These are phyloP conservation scores for Starmerella roubikii DNA, from an alignment of 805 yeast genomes.

Conservation along the genomic window DNA sequence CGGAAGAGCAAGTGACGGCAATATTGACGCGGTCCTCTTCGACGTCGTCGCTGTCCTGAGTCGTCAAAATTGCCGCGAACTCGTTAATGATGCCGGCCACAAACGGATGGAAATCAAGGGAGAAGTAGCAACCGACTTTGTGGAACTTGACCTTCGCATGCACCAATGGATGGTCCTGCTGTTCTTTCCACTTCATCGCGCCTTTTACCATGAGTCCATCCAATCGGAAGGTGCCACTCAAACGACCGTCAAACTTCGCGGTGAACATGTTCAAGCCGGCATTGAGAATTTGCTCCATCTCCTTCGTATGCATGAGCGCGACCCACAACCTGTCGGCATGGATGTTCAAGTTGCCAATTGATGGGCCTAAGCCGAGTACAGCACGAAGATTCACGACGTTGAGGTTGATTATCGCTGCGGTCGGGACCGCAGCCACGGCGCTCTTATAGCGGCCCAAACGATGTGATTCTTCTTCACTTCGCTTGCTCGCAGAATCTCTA, in stretches of 20 bases:
- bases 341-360: slow-evolving; percentile 55
- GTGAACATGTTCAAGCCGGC: slow-evolving; percentile 41
- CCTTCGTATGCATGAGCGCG: slow-evolving; percentile 47
- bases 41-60: slow-evolving; percentile 34
- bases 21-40: slow-evolving; percentile 42
- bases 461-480: slow-evolving; percentile 13
- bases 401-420: slow-evolving; percentile 62
- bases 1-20: slow-evolving; percentile 30
- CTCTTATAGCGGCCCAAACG: slow-evolving; percentile 33
- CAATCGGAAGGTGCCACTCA: slow-evolving; percentile 54
- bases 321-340: slow-evolving; percentile 52
- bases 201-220: slow-evolving; percentile 42
- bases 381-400: slow-evolving; percentile 40
- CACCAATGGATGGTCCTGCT: slow-evolving; percentile 51
- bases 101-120: slow-evolving; percentile 79
- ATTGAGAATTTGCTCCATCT: slow-evolving; percentile 59
- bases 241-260: slow-evolving; percentile 57
- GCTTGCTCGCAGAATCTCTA: not conserved
- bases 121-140: slow-evolving; percentile 43
- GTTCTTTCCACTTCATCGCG: slow-evolving; percentile 55
- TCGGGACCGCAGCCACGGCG: slow-evolving; percentile 47
- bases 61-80: slow-evolving; percentile 45
- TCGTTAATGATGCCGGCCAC: slow-evolving; percentile 43
- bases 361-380: slow-evolving; percentile 66
- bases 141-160: slow-evolving; percentile 45